A percentile compares a stretch with the other conserved stretches of the same genome.
Conservation (phyloP, 805 yeast species). For the Wickerhamiella azymoides region DNA sequence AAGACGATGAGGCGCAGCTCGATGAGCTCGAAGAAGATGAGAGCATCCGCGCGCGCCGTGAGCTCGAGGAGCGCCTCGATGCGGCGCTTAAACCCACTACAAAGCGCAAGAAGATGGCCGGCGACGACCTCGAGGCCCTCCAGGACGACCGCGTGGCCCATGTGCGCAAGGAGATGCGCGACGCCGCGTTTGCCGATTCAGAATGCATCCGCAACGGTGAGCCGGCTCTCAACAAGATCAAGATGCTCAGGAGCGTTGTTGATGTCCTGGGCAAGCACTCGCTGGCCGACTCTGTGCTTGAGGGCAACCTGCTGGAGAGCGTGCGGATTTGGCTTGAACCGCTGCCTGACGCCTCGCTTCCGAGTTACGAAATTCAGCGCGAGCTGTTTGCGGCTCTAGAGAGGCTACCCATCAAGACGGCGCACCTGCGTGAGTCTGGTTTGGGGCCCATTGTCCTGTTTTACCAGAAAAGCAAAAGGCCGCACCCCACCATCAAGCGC, state of each 20-base stretch:
- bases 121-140: slow-evolving; percentile 87
- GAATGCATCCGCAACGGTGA: slow-evolving; percentile 43
- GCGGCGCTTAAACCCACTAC: slow-evolving; percentile 52
- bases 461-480: slow-evolving; percentile 79
- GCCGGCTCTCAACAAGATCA: slow-evolving; percentile 66
- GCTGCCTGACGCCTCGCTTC: slow-evolving; percentile 91
- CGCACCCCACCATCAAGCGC: slow-evolving; percentile 75
- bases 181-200: slow-evolving; percentile 41
- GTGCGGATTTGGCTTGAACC: slow-evolving; percentile 97
- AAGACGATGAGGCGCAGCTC: slow-evolving; percentile 1
- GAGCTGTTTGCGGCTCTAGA: slow-evolving; percentile 62
- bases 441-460: slow-evolving; percentile 88
- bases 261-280: slow-evolving; percentile 65
- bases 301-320: slow-evolving; percentile 83
- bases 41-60: slow-evolving; percentile 43
- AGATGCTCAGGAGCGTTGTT: slow-evolving; percentile 65
- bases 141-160: slow-evolving; percentile 80
- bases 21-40: slow-evolving; percentile 17
- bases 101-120: slow-evolving; percentile 58
- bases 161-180: slow-evolving; percentile 79
- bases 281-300: slow-evolving; percentile 82
- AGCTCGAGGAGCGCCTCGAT: slow-evolving; percentile 69
- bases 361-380: slow-evolving; percentile 93
- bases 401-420: slow-evolving; percentile 83
- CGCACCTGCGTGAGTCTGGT: slow-evolving; percentile 87